phyloP scores from a whole-genome alignment of 2,329 filamentous ascomycete species.

The Venturia pyrina region DNA sequence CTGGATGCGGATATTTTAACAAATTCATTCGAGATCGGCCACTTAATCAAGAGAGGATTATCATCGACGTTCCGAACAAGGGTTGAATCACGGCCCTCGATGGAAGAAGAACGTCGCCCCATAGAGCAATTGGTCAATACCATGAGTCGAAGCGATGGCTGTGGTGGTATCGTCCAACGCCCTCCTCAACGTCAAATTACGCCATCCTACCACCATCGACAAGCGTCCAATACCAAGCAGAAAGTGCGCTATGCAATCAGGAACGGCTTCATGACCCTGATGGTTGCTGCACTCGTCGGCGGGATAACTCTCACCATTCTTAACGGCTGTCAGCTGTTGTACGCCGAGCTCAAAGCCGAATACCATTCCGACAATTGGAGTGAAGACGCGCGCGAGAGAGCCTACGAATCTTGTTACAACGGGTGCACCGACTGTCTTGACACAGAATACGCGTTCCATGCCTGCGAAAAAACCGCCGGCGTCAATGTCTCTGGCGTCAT shows the following conservation, averaged over 20 bases:
- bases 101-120: no score
- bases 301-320: not conserved
- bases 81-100: no score
- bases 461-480: slow-evolving; percentile 4
- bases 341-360: not conserved
- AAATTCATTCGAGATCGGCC: slow-evolving; percentile 67
- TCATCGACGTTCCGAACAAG: slow-evolving; percentile 40
- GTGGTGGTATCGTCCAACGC: slow-evolving; percentile 68
- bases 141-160: slow-evolving; percentile 61
- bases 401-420: slow-evolving; percentile 9
- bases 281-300: not conserved
- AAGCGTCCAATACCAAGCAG: not conserved
- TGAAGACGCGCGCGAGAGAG: not conserved
- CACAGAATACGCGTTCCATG: not conserved
- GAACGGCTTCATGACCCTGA: not conserved
- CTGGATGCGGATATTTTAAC: slow-evolving; percentile 78
- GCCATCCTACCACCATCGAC: not conserved
- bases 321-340: not conserved
- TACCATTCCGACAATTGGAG: not conserved
- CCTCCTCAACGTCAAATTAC: not conserved
- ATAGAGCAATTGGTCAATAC: slow-evolving; percentile 59
- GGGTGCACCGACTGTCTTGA: slow-evolving; percentile 10
- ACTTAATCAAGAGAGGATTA: slow-evolving; percentile 95
- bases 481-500: slow-evolving; percentile 6
- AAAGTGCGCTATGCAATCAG: not conserved